phyloP scores from a whole-genome alignment of 2,329 filamentous ascomycete genomes.

The Aspergillus aculeatus region DNA sequence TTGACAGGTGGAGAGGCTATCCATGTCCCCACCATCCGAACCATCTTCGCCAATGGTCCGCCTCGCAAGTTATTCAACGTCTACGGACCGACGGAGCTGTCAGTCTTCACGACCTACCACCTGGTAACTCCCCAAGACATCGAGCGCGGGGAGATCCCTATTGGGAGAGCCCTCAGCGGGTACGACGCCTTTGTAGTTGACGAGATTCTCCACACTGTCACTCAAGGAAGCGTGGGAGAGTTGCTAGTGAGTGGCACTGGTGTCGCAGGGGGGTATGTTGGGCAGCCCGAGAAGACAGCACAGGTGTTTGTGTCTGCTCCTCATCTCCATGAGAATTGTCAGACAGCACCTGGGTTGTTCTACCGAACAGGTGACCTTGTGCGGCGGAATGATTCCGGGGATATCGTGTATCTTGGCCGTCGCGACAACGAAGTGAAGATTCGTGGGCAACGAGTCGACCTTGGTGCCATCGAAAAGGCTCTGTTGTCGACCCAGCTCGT shows the following conservation, averaged over 20 bases:
- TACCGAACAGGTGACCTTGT: slow-evolving; percentile 25
- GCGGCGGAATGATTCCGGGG: slow-evolving; percentile 25
- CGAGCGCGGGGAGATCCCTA: slow-evolving; percentile 41
- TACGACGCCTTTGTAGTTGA: slow-evolving; percentile 16
- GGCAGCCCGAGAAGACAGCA: slow-evolving; percentile 56
- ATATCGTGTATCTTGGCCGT: slow-evolving; percentile 46
- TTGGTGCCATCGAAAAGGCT: slow-evolving; percentile 35
- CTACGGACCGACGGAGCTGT: slow-evolving; percentile 15
- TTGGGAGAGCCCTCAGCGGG: slow-evolving; percentile 18
- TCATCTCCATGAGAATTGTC: slow-evolving; percentile 22
- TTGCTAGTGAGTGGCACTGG: slow-evolving; percentile 48
- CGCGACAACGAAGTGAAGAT: slow-evolving; percentile 41
- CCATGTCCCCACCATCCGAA: slow-evolving; percentile 6
- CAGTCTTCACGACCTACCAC: slow-evolving; percentile 10
- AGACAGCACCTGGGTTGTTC: neutral
- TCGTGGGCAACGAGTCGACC: slow-evolving; percentile 60
- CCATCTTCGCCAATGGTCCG: slow-evolving; percentile 7
- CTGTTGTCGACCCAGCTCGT: slow-evolving; percentile 17
- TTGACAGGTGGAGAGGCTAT: slow-evolving; percentile 14
- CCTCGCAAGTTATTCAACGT: slow-evolving; percentile 9
- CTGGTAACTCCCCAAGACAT: slow-evolving; percentile 16
- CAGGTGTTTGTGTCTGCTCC: slow-evolving; percentile 62
- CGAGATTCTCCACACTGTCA: slow-evolving; percentile 8
- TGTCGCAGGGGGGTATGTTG: slow-evolving; percentile 71
- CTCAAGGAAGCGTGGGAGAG: slow-evolving; percentile 21